Base-by-base conservation (phyloP, 495 filamentous ascomycete species). In the Parachaetomium inaequale region DNA sequence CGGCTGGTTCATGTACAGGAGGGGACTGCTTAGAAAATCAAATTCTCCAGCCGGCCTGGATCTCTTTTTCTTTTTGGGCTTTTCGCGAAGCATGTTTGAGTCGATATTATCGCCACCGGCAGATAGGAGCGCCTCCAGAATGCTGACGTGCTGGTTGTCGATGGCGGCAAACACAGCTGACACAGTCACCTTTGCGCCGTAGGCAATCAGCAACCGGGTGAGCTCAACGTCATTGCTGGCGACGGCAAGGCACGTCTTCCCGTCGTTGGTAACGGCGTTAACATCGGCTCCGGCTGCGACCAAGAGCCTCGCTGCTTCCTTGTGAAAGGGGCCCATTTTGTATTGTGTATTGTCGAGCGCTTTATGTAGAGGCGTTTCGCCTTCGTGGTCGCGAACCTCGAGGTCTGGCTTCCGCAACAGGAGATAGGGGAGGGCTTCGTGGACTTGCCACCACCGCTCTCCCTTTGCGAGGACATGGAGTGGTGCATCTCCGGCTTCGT, bases 341-440 rank as follows among this genome's bases (percentile, higher is more conserved):
- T 38, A 26, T 1, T 12, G 4, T 68, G 26, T 67, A 59, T 14
- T 59, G 40, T 36, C 72, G 2, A 79, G 67, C 2, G 79, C 78
- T n/a, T 67, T 52, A 34, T 74, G 72, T 17, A 83, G 45, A 1
- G 79, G 74, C 26, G 79, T 82, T 26, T 70, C 55, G 1, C 77
- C 79, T 1, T 68, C 32, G 2, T 59, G 51, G 54, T 80, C 69
- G 5, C 68, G 68, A 12, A 69, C 46, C 4, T 77, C 70, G n/a
- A 73, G 64, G 52, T 80, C 68, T 10, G 78, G 76, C n/a, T 74
- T 74, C 1, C 71, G 66, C n/a, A 74, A 34, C 3, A 82, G 12
- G 0, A 82, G 66, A 47, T 80, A 83, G 8, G 67, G 70, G 14
- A 83, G 68, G 26, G 76, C 77, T 25, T 71, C 56, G n/a, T 70